phyloP scores from a whole-genome alignment of 352 stramenopile species.

The Phytopythium aichiense region DNA sequence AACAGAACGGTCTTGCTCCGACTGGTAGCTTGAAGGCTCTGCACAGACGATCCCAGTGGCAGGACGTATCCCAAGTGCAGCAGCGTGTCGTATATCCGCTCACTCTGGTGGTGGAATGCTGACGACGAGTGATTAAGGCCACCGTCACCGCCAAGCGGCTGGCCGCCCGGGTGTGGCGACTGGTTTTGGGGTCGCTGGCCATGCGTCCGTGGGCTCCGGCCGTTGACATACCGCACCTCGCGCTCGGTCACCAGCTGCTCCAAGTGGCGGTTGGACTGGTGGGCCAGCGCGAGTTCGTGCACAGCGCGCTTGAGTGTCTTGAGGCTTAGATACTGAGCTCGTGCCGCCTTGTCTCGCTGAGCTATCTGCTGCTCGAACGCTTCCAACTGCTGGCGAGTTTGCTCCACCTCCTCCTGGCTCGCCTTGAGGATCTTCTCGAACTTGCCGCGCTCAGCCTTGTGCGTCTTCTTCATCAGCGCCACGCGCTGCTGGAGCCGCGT shows the following conservation, averaged over 20 bases:
- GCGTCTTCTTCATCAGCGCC: slow-evolving; percentile 53
- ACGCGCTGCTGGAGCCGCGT: slow-evolving; percentile 58
- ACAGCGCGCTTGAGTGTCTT: slow-evolving; percentile 73
- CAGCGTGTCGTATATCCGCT: slow-evolving; percentile 35
- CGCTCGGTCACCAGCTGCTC: slow-evolving; percentile 29
- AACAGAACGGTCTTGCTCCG: neutral
- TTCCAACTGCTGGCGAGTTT: slow-evolving; percentile 36
- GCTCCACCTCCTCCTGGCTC: slow-evolving; percentile 46
- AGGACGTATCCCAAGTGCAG: slow-evolving; percentile 39
- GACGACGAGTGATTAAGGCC: slow-evolving; percentile 8
- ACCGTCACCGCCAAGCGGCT: neutral
- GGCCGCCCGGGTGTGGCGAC: neutral
- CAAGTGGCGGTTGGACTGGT: slow-evolving; percentile 59
- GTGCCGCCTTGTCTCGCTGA: slow-evolving; percentile 55
- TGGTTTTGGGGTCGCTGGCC: slow-evolving; percentile 4
- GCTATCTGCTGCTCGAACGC: slow-evolving; percentile 42
- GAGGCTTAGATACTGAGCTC: slow-evolving; percentile 61
- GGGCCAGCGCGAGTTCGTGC: slow-evolving; percentile 38
- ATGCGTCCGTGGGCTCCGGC: slow-evolving; percentile 3
- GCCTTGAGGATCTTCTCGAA: slow-evolving; percentile 36
- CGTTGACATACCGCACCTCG: slow-evolving; percentile 28
- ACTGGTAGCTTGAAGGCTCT: neutral
- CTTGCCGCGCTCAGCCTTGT: slow-evolving; percentile 47
- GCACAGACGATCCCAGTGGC: slow-evolving; percentile 8
- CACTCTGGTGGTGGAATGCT: neutral